phyloP scores from a whole-genome alignment of 2,329 filamentous ascomycete genomes.

The Colletotrichum australisinense region DNA sequence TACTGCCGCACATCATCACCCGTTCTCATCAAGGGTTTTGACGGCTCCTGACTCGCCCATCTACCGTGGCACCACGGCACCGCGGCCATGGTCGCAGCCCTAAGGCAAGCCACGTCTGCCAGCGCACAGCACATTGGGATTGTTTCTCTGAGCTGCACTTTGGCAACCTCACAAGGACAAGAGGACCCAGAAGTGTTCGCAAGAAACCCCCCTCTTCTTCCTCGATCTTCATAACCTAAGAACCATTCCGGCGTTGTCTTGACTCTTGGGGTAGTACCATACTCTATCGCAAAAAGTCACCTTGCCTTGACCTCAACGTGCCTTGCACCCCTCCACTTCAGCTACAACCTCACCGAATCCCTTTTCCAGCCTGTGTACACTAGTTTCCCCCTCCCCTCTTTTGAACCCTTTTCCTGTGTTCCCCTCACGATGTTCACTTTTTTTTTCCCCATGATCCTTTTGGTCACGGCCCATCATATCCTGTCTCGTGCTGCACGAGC shows the following conservation, averaged over 20 bases:
- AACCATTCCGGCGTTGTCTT: not conserved
- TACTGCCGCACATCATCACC: not conserved
- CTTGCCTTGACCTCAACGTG: not conserved
- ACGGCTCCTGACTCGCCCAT: slow-evolving; percentile 24
- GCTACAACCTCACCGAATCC: slow-evolving; percentile 16
- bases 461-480: not conserved
- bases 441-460: not conserved
- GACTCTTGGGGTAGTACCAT: not conserved
- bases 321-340: slow-evolving; percentile 16
- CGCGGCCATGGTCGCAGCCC: slow-evolving; percentile 23
- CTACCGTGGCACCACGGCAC: not conserved
- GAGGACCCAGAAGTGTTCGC: slow-evolving; percentile 1
- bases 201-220: not conserved
- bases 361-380: not conserved
- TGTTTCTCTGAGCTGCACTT: not conserved
- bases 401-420: not conserved
- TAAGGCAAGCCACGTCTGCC: slow-evolving; percentile 35
- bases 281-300: not conserved
- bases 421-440: not conserved
- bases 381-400: slow-evolving; percentile 2
- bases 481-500: not conserved
- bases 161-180: not conserved
- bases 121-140: slow-evolving; percentile 18
- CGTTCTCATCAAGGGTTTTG: slow-evolving; percentile 10
- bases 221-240: not conserved